These are phyloP conservation scores for Phytophthora tentaculata DNA, from an alignment of 352 stramenopile genomes.

Conservation along the genomic window DNA sequence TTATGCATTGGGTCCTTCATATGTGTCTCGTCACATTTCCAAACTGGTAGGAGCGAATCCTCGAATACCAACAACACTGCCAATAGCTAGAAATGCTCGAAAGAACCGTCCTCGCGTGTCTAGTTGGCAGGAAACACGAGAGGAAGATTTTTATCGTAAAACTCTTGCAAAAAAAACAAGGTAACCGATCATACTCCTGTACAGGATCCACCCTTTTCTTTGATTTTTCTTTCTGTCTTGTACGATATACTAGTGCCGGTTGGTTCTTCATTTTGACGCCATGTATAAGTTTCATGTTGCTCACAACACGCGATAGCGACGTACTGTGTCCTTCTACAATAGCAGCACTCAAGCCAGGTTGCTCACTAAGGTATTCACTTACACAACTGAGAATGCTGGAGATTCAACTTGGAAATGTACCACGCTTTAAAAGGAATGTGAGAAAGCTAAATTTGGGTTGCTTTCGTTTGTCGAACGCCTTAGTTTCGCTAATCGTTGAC, in stretches of 20 bases:
- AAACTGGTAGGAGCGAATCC: conserved; percentile 3
- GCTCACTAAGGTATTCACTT: background rate
- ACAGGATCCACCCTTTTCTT: conserved; percentile 3
- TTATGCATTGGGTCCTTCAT: conserved; percentile 16
- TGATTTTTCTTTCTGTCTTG: background rate
- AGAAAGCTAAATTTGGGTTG: too few species aligned
- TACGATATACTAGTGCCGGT: background rate
- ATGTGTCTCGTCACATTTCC: conserved; percentile 18
- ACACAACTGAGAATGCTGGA: conserved; percentile 6
- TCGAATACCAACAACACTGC: background rate
- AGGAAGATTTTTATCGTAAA: conserved; percentile 5
- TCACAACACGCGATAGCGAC: conserved; percentile 3
- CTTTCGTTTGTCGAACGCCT: too few species aligned
- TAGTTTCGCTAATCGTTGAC: too few species aligned
- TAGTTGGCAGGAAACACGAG: conserved; percentile 8
- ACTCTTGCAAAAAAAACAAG: conserved; percentile 4
- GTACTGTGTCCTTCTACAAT: background rate
- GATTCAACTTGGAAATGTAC: background rate
- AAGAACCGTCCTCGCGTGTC: conserved; percentile 4
- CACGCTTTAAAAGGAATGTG: too few species aligned
- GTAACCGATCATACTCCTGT: conserved; percentile 2
- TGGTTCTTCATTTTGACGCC: background rate
- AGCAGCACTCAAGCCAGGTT: background rate
- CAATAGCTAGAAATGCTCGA: conserved; percentile 5
- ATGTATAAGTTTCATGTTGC: background rate